These are phyloP conservation scores for Aspergillus sp. DNA, from an alignment of 2,329 filamentous ascomycete genomes.

Conservation along the genomic window DNA sequence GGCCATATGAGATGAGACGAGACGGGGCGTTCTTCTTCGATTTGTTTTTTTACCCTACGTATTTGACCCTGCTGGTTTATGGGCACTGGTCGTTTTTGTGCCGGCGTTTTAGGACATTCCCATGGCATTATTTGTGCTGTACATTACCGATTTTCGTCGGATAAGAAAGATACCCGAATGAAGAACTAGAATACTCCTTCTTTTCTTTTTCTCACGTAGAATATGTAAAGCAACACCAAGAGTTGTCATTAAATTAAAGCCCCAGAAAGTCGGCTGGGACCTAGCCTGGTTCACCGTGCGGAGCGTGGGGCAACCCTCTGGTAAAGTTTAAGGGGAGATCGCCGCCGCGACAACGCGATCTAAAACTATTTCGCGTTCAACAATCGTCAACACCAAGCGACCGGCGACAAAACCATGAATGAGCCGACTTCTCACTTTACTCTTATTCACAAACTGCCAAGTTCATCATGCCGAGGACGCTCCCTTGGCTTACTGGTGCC, in stretches of 20 bases:
- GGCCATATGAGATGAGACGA: slow-evolving; percentile 1
- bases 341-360: slow-evolving; percentile 12
- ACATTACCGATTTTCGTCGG: neutral
- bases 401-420: neutral
- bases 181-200: neutral
- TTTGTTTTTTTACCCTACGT: neutral
- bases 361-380: slow-evolving; percentile 9
- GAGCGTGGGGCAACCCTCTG: slow-evolving; percentile 14
- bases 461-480: slow-evolving; percentile 22
- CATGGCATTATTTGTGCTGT: slow-evolving; percentile 5
- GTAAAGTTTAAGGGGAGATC: neutral
- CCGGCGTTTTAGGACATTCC: slow-evolving; percentile 13
- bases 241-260: no score
- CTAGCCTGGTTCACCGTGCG: neutral
- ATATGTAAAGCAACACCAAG: no score
- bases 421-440: neutral
- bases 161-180: slow-evolving; percentile 13
- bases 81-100: slow-evolving; percentile 2
- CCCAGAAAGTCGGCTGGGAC: neutral
- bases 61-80: neutral
- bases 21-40: slow-evolving; percentile 13
- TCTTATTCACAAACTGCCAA: neutral
- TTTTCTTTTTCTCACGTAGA: neutral
- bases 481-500: slow-evolving; percentile 23
- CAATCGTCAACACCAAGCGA: neutral